Evolutionary conservation across 495 filamentous ascomycete species (phyloP).

Genomic region (Tuber microsphaerosporum): DNA sequence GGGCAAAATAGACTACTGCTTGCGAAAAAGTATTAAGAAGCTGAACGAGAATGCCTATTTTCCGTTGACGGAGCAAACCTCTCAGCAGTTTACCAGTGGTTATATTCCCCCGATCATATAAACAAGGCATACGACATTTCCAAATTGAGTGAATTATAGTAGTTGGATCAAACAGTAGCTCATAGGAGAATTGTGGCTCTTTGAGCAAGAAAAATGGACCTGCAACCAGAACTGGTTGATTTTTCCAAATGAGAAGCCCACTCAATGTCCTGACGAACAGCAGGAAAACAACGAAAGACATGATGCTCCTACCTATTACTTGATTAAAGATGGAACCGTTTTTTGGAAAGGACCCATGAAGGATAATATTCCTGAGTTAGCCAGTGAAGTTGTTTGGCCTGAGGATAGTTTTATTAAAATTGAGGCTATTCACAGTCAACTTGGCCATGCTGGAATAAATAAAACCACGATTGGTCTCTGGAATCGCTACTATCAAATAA

Average conservation of each 20-base stretch:
- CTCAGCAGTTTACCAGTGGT: too few species aligned
- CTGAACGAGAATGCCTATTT: too few species aligned
- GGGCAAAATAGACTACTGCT: too few species aligned
- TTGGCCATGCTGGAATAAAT: neutral
- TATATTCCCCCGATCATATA: too few species aligned
- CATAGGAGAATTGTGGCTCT: too few species aligned
- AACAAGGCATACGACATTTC: too few species aligned
- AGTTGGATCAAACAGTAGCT: too few species aligned
- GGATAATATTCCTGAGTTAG: neutral
- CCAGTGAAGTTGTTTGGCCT: neutral
- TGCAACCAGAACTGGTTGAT: neutral
- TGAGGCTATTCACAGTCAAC: rapidly evolving
- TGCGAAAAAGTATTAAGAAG: too few species aligned
- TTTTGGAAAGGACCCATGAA: neutral
- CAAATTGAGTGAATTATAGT: too few species aligned
- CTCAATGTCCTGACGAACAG: rapidly evolving
- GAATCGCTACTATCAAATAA: neutral
- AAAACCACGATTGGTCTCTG: neutral
- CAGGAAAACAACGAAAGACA: neutral
- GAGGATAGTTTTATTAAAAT: neutral
- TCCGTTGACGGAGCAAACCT: too few species aligned
- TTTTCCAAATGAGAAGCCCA: neutral
- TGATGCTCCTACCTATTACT: neutral
- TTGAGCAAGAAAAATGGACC: neutral
- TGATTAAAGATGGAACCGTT: neutral